Conservation (phyloP, 306 rosid genomes). For the Fragaria ananassa region DNA sequence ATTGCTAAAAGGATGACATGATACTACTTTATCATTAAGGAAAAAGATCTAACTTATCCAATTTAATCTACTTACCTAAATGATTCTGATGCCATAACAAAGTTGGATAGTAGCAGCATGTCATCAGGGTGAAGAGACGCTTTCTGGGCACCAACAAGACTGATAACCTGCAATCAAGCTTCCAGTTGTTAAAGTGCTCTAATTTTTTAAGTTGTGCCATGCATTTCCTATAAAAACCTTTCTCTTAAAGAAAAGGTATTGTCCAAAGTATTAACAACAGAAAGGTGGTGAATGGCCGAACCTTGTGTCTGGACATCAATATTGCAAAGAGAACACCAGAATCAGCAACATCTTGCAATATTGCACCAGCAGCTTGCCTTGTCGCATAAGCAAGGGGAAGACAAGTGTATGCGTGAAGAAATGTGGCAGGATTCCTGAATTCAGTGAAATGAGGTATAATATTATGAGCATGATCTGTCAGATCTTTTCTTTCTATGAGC, state of each 20-base stretch:
- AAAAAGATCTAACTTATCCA: neutral
- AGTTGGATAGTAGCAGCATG: constrained; percentile 74
- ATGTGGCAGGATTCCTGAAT: constrained; percentile 91
- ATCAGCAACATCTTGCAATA: constrained; percentile 90
- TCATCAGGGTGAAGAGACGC: constrained; percentile 98
- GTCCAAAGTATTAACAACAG: neutral
- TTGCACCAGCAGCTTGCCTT: constrained; percentile 92
- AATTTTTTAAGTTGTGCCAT: neutral
- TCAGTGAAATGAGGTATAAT: constrained; percentile 25
- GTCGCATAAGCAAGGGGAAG: constrained; percentile 89
- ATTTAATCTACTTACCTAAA: constrained; percentile 63
- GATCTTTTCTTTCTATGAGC: neutral
- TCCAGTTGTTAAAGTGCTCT: constrained; percentile 26
- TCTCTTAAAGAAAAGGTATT: neutral
- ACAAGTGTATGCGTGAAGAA: constrained; percentile 95
- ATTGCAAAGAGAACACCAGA: constrained; percentile 91
- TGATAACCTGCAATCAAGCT: constrained; percentile 71
- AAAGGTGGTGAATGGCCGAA: constrained; percentile 24
- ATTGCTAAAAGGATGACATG: neutral
- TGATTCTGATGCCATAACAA: constrained; percentile 88
- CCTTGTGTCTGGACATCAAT: constrained; percentile 95
- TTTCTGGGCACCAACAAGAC: constrained; percentile 94
- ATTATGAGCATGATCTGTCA: constrained; percentile 6
- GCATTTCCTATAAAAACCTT: neutral
- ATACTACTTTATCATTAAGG: neutral